Conservation (phyloP, 805 yeast genomes). For the Candida yuanshanica region DNA sequence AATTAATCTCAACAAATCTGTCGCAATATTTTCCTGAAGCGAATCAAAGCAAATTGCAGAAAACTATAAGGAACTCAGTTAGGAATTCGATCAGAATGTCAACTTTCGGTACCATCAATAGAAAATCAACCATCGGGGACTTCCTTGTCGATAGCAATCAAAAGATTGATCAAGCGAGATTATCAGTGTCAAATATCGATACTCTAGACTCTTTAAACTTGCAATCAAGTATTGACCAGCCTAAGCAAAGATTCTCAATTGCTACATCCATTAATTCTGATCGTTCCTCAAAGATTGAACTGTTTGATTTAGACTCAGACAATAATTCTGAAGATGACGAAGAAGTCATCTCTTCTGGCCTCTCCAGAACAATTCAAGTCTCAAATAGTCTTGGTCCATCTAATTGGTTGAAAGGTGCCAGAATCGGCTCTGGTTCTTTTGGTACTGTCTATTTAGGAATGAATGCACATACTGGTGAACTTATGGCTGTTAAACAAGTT, state of each 20-base stretch:
- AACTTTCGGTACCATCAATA: conserved; percentile 15
- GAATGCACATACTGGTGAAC: conserved; percentile 87
- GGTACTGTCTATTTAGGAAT: conserved; percentile 91
- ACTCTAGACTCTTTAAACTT: conserved; percentile 26
- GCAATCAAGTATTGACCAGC: conserved; percentile 26
- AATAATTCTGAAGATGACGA: conserved; percentile 10
- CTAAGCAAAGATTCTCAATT: conserved; percentile 22
- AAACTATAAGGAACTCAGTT: conserved; percentile 79
- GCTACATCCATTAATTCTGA: conserved; percentile 19
- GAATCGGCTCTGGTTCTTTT: conserved; percentile 92
- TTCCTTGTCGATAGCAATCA: conserved; percentile 49
- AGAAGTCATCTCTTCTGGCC: neutral
- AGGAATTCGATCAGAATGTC: conserved; percentile 67
- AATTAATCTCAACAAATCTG: conserved; percentile 80
- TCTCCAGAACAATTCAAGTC: conserved; percentile 5
- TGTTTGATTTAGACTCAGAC: conserved; percentile 22
- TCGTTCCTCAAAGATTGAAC: conserved; percentile 22
- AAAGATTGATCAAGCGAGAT: conserved; percentile 46
- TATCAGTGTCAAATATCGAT: conserved; percentile 22
- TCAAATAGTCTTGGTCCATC: conserved; percentile 47
- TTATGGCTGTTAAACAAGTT: conserved; percentile 97
- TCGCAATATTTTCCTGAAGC: conserved; percentile 91
- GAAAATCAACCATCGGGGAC: conserved; percentile 56
- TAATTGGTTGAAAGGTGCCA: conserved; percentile 88
- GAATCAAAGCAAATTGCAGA: conserved; percentile 60